Conservation (phyloP, 345 rosid genomes). For the Eucalyptus polyanthemos region DNA sequence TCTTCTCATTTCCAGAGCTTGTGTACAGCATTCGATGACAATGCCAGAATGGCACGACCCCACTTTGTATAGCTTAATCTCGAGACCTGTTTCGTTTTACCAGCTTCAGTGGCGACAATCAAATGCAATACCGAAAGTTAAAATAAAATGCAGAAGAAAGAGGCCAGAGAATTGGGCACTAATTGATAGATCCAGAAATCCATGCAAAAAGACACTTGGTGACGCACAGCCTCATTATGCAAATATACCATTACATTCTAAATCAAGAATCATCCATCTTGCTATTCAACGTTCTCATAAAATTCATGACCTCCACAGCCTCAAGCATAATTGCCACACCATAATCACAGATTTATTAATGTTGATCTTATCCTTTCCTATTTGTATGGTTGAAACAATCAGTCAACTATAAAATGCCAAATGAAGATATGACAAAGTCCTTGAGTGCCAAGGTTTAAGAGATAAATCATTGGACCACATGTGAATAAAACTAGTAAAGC, state of each 20-base stretch:
- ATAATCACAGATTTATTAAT: rapidly evolving
- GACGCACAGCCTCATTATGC: background rate
- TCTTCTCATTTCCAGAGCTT: too few species aligned
- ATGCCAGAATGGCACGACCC: too few species aligned
- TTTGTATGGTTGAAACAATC: background rate
- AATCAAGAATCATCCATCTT: background rate
- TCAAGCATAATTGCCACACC: background rate
- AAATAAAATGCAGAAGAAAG: background rate
- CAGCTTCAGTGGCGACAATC: too few species aligned
- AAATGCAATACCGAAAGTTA: background rate
- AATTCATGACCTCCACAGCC: background rate
- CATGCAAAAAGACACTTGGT: background rate
- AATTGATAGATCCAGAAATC: background rate
- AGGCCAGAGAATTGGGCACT: background rate
- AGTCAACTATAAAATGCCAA: background rate
- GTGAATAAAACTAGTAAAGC: background rate
- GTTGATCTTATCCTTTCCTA: too few species aligned
- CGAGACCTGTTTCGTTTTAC: too few species aligned
- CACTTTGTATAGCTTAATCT: too few species aligned
- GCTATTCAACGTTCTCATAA: background rate
- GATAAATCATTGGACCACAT: background rate
- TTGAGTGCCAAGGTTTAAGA: background rate
- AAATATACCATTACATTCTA: background rate
- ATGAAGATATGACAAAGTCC: background rate
- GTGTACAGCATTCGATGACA: rapidly evolving